phyloP scores from a whole-genome alignment of 2,329 filamentous ascomycete species.

The Exophiala oligosperma region DNA sequence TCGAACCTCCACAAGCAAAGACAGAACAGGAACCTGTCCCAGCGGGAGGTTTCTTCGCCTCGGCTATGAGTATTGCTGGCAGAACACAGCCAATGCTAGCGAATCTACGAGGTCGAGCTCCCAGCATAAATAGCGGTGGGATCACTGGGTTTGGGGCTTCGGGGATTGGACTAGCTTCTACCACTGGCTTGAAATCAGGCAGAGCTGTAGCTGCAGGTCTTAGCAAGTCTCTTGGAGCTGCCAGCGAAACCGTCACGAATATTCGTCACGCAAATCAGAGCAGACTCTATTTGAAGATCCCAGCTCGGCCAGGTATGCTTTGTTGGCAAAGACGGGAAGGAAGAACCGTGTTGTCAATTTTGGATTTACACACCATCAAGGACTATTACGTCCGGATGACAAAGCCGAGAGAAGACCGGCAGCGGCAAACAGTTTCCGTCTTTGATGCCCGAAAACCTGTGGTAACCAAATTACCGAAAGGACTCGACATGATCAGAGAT shows the following conservation, averaged over 20 bases:
- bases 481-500: slow-evolving; percentile 4
- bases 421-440: slow-evolving; percentile 40
- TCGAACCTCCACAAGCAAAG: slow-evolving; percentile 36
- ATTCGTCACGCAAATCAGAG: slow-evolving; percentile 51
- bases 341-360: slow-evolving; percentile 43
- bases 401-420: slow-evolving; percentile 27
- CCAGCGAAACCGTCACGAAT: slow-evolving; percentile 49
- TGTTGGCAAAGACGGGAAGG: slow-evolving; percentile 46
- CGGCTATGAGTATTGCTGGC: slow-evolving; percentile 70
- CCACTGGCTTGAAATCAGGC: slow-evolving; percentile 47
- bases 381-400: slow-evolving; percentile 30
- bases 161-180: slow-evolving; percentile 46
- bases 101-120: slow-evolving; percentile 59
- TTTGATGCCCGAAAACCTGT: slow-evolving; percentile 29
- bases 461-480: slow-evolving; percentile 19
- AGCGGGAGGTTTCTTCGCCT: slow-evolving; percentile 60
- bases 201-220: slow-evolving; percentile 51
- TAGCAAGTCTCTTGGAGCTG: slow-evolving; percentile 51
- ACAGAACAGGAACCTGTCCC: slow-evolving; percentile 44
- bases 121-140: slow-evolving; percentile 43
- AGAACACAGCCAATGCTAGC: slow-evolving; percentile 63
- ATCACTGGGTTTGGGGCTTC: slow-evolving; percentile 42
- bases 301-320: slow-evolving; percentile 44
- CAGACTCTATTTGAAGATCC: slow-evolving; percentile 45
- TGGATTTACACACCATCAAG: slow-evolving; percentile 45